phyloP scores from a whole-genome alignment of 345 rosid genomes.

The Abelmoschus esculentus region DNA sequence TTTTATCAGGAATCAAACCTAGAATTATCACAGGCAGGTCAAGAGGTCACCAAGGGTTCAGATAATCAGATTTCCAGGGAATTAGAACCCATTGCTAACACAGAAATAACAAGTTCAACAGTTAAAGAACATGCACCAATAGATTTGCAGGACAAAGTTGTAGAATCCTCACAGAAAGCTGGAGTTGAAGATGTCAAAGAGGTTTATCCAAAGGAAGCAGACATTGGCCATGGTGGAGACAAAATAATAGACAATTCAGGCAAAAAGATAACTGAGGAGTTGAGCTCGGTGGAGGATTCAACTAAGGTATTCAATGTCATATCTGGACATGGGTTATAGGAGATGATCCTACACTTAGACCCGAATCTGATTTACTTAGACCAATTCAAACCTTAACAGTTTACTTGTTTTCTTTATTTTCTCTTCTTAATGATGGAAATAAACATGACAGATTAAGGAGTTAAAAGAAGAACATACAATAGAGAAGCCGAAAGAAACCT shows the following conservation, averaged over 20 bases:
- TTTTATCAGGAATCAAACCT: slow-evolving; percentile 27
- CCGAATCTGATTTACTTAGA: no score
- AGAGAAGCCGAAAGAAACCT: neutral
- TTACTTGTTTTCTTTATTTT: neutral
- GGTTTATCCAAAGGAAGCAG: slow-evolving; percentile 18
- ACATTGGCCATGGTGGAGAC: slow-evolving; percentile 18
- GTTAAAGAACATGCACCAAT: slow-evolving; percentile 17
- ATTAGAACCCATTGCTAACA: slow-evolving; percentile 13
- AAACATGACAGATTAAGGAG: slow-evolving; percentile 5
- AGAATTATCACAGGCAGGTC: slow-evolving; percentile 12
- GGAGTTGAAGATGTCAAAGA: slow-evolving; percentile 21
- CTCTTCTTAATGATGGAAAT: neutral
- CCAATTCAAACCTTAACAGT: neutral
- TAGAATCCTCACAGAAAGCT: slow-evolving; percentile 17
- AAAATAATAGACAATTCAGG: neutral
- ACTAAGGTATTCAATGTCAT: neutral
- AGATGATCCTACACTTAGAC: neutral
- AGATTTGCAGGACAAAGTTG: slow-evolving; percentile 15
- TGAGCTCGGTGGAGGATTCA: neutral
- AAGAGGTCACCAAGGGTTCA: neutral
- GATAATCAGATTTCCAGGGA: slow-evolving; percentile 25
- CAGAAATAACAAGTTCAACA: slow-evolving; percentile 12
- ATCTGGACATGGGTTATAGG: neutral
- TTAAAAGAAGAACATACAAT: neutral
- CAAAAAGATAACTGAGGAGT: neutral